Percentiles rank a stretch among this genome's conserved stretches.
These are phyloP conservation scores for Salix brachista DNA, from an alignment of 345 rosid species.

Conservation along the genomic window DNA sequence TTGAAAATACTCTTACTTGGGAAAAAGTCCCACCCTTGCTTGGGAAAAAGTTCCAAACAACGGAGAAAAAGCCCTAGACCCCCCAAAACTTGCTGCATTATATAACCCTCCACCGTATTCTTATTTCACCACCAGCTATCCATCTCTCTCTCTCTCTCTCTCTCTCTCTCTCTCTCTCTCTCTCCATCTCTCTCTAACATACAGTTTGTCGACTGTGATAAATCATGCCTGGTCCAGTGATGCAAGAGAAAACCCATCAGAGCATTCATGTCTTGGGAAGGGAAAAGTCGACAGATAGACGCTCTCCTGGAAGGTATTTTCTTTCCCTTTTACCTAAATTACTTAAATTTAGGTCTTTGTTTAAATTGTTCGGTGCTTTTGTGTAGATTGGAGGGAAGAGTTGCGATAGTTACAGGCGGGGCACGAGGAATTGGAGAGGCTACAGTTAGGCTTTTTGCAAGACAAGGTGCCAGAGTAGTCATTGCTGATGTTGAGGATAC, in stretches of 20 bases:
- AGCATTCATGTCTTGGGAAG: constrained; percentile 36
- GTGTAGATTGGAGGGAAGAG: constrained; percentile 70
- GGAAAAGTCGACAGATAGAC: constrained; percentile 20
- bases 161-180: too few relatives aligned
- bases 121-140: too few relatives aligned
- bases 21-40: background rate
- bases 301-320: constrained; percentile 50
- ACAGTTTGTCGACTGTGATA: background rate
- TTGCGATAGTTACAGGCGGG: constrained; percentile 77
- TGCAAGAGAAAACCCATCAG: constrained; percentile 50
- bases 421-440: constrained; percentile 85
- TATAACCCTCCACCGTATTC: too few relatives aligned
- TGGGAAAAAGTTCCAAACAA: background rate
- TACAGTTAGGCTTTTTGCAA: constrained; percentile 52
- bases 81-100: background rate
- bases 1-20: background rate
- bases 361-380: background rate
- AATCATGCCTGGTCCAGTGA: constrained; percentile 49
- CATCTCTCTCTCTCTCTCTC: background rate
- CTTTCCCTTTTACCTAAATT: too few relatives aligned
- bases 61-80: background rate
- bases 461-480: constrained; percentile 75
- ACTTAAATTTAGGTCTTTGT: background rate
- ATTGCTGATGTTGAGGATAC: constrained; percentile 67
- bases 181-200: background rate